phyloP scores from a whole-genome alignment of 352 stramenopile species.

The Pythium phragmiticola region DNA sequence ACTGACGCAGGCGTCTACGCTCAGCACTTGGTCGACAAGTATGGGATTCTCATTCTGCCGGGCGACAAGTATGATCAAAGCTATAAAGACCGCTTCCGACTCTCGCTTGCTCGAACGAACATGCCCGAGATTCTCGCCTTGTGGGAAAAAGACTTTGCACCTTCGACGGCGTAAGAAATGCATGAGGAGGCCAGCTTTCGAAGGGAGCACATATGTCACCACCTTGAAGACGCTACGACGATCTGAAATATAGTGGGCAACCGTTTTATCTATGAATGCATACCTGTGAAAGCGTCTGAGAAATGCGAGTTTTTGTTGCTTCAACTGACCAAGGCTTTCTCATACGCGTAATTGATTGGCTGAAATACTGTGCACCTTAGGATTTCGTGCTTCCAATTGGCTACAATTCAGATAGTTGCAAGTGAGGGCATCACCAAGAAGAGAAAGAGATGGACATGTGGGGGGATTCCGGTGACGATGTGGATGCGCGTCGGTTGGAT shows the following conservation, averaged over 20 bases:
- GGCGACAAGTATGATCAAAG: slow-evolving; percentile 30
- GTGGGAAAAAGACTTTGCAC: slow-evolving; percentile 30
- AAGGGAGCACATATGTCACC: background rate
- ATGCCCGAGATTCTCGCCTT: slow-evolving; percentile 31
- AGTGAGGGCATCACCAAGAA: background rate
- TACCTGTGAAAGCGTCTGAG: too few relatives aligned
- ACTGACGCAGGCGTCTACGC: slow-evolving; percentile 23
- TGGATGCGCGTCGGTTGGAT: slow-evolving; percentile 36
- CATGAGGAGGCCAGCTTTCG: background rate
- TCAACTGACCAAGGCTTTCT: background rate
- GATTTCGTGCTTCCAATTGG: background rate
- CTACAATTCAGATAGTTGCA: background rate
- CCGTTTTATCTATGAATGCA: background rate
- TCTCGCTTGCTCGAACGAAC: slow-evolving; percentile 35
- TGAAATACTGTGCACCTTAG: background rate
- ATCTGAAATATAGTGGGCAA: background rate
- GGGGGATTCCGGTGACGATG: slow-evolving; percentile 8
- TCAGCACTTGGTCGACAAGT: slow-evolving; percentile 31
- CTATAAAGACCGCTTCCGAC: slow-evolving; percentile 29
- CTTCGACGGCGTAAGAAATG: background rate
- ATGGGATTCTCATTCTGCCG: slow-evolving; percentile 39
- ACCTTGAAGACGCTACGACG: background rate
- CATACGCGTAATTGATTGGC: background rate
- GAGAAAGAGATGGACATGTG: slow-evolving; percentile 7
- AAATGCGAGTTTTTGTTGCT: too few relatives aligned